These are phyloP conservation scores for Scortechinia acanthostroma DNA, from an alignment of 2,329 filamentous ascomycete species.

Conservation along the genomic window DNA sequence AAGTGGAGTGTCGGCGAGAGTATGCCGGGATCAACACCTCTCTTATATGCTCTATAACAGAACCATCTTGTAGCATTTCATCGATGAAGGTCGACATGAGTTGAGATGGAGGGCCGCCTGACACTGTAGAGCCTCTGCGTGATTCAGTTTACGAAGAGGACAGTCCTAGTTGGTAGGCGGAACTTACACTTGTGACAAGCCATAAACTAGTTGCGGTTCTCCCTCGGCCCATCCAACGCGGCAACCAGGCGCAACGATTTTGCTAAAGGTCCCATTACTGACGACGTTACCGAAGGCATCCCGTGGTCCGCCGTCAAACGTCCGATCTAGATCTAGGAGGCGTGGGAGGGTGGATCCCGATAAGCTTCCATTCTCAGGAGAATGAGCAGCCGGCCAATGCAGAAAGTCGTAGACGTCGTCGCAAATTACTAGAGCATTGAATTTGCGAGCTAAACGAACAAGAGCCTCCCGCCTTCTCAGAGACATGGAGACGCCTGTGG, in stretches of 20 bases:
- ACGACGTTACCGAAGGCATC: constrained; percentile 72
- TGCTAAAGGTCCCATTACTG: constrained; percentile 86
- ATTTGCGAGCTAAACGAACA: constrained; percentile 68
- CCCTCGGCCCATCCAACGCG: constrained; percentile 85
- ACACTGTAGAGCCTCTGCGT: neutral
- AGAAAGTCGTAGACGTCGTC: constrained; percentile 95
- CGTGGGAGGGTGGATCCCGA: constrained; percentile 47
- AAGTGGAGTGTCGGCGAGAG: neutral
- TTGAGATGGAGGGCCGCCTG: neutral
- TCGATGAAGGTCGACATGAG: neutral
- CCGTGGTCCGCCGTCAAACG: constrained; percentile 46
- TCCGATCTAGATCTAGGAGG: constrained; percentile 71
- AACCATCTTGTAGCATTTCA: neutral
- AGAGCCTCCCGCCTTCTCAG: constrained; percentile 58
- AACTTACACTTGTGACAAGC: constrained; percentile 32
- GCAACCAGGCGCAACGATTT: constrained; percentile 74
- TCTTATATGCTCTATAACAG: neutral
- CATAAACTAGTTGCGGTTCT: constrained; percentile 50
- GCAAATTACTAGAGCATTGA: constrained; percentile 75
- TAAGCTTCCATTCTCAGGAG: constrained; percentile 11
- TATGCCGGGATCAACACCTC: neutral
- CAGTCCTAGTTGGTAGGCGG: too few relatives aligned
- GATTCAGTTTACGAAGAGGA: neutral
- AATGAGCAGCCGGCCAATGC: constrained; percentile 56
- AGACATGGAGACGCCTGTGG: constrained; percentile 77